Percentiles rank a stretch among this genome's conserved stretches.
These are phyloP conservation scores for Musa beccarii DNA, from an alignment of 176 grass and related monocot species.

Conservation along the genomic window DNA sequence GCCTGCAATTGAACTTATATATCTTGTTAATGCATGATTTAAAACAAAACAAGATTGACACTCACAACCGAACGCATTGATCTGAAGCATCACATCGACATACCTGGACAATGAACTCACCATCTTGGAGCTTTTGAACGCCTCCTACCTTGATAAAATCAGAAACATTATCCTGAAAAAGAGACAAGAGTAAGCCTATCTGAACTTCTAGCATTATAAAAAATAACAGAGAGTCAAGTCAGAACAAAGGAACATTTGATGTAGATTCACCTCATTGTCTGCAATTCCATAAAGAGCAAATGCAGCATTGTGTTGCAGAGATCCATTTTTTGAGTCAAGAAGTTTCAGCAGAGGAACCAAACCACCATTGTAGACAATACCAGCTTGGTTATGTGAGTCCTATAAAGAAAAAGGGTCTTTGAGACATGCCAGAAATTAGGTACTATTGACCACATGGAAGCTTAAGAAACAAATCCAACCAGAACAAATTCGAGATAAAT, in stretches of 20 bases:
- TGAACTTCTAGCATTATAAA: not conserved
- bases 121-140: conserved; percentile 93
- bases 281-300: conserved; percentile 99
- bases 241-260: not conserved
- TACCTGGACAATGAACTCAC: conserved; percentile 99
- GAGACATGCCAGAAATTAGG: not conserved
- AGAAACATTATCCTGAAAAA: conserved; percentile 67
- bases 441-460: not conserved
- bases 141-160: conserved; percentile 99
- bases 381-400: conserved; percentile 98
- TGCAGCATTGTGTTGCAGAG: conserved; percentile 98
- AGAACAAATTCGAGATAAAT: not conserved
- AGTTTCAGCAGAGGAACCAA: conserved; percentile 93
- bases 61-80: not conserved
- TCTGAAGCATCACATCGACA: too few relatives aligned
- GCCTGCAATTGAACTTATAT: conserved; percentile 32
- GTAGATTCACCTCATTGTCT: conserved; percentile 77
- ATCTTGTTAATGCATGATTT: not conserved
- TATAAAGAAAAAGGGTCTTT: conserved; percentile 26
- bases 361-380: conserved; percentile 96
- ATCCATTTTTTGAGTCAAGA: conserved; percentile 99
- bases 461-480: not conserved
- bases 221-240: not conserved
- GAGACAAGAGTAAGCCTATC: not conserved
- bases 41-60: not conserved